Percentiles rank a stretch among this genome's conserved stretches.
phyloP scores from a whole-genome alignment of 73 alveolate genomes.

The Paramecium sonneborni region DNA sequence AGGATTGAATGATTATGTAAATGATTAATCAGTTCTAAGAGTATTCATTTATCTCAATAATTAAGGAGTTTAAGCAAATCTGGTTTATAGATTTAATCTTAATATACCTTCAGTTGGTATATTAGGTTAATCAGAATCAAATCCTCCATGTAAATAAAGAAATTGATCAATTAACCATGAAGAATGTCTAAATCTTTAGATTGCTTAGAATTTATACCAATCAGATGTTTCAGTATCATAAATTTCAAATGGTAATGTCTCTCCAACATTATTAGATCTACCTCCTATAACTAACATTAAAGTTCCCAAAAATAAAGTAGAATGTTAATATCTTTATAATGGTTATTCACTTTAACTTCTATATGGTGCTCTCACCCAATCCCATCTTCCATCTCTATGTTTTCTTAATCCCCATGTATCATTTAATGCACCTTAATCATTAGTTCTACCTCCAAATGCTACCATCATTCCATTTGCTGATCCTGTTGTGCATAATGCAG shows the following conservation, averaged over 20 bases:
- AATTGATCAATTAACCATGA: slow-evolving; percentile 72
- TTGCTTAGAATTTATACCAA: slow-evolving; percentile 89
- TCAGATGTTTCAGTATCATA: slow-evolving; percentile 97
- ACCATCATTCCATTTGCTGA: slow-evolving; percentile 99
- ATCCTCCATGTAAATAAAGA: slow-evolving; percentile 93
- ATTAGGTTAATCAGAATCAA: slow-evolving; percentile 91
- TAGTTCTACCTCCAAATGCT: slow-evolving; percentile 90
- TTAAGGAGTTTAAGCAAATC: slow-evolving; percentile 76
- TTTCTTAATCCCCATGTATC: slow-evolving; percentile 99
- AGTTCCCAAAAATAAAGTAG: slow-evolving; percentile 90
- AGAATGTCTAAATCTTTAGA: slow-evolving; percentile 92
- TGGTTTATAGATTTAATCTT: slow-evolving; percentile 76
- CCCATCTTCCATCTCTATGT: slow-evolving; percentile 99
- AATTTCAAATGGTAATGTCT: slow-evolving; percentile 92
- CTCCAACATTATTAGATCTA: slow-evolving; percentile 87
- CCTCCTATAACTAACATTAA: slow-evolving; percentile 96
- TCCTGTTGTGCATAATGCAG: slow-evolving; percentile 96
- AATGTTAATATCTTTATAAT: slow-evolving; percentile 83
- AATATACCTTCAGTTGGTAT: slow-evolving; percentile 88
- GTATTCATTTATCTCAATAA: slow-evolving; percentile 71
- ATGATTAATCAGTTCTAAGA: slow-evolving; percentile 58
- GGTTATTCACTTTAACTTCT: slow-evolving; percentile 79
- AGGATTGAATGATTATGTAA: slow-evolving; percentile 29
- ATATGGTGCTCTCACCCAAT: slow-evolving; percentile 98
- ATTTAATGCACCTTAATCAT: slow-evolving; percentile 86